Conservation (phyloP, 169 alveolate genomes). For the Cryptosporidium bovis region DNA sequence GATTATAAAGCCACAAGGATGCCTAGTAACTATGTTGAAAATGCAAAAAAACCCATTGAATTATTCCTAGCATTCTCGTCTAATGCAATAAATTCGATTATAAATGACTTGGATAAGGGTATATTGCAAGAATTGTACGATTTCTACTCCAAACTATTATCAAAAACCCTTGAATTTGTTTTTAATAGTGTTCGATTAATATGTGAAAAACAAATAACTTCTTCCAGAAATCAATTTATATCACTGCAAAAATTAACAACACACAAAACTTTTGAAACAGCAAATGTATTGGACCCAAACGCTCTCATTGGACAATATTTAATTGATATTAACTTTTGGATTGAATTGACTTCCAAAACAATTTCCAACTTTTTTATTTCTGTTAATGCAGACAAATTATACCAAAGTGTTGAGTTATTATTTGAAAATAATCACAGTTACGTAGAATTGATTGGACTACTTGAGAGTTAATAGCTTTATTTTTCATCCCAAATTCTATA, state of each 20-base stretch:
- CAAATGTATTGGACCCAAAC: conserved; percentile 52
- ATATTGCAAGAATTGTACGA: conserved; percentile 5
- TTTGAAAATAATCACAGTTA: conserved; percentile 20
- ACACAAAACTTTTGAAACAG: conserved; percentile 26
- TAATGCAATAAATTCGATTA: conserved; percentile 53
- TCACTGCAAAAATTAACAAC: conserved; percentile 47
- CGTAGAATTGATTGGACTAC: conserved; percentile 6
- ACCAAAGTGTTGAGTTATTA: background rate
- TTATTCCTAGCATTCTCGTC: conserved; percentile 25
- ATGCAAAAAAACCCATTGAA: conserved; percentile 59
- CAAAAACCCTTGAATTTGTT: background rate
- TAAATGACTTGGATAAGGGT: background rate
- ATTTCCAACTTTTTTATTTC: conserved; percentile 6
- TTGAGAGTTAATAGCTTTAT: conserved; percentile 2
- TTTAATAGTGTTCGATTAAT: conserved; percentile 1
- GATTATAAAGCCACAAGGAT: background rate
- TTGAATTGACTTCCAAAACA: conserved; percentile 1
- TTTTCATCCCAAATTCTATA: conserved; percentile 79
- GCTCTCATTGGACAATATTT: conserved; percentile 18
- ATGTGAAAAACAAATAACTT: conserved; percentile 58
- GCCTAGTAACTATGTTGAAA: conserved; percentile 61
- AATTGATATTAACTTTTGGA: conserved; percentile 37
- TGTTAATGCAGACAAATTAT: background rate
- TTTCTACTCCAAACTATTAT: background rate
- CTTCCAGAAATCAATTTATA: conserved; percentile 40